Evolutionary conservation across 257 asterid genomes (phyloP).

Genomic region (Rubia yunnanensis): DNA sequence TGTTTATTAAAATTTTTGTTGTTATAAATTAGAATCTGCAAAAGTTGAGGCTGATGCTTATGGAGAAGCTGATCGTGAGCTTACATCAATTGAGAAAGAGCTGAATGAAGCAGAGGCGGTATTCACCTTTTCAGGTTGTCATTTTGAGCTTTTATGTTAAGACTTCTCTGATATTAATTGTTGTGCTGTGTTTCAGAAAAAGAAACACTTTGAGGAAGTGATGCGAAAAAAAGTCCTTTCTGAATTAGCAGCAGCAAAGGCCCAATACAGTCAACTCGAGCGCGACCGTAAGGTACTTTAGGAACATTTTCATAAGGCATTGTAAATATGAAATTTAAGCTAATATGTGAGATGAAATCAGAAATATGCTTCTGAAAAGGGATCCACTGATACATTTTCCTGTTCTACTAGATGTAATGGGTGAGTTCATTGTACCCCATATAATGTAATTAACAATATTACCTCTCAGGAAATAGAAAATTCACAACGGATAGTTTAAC

Average conservation of each 20-base stretch:
- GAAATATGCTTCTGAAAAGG: background rate
- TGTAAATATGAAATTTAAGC: background rate
- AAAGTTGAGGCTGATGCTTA: slow-evolving; percentile 56
- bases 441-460: no score
- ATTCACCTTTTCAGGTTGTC: slow-evolving; percentile 6
- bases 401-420: background rate
- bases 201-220: slow-evolving; percentile 44
- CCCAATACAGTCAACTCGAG: slow-evolving; percentile 49
- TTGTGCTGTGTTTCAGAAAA: slow-evolving; percentile 38
- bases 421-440: background rate
- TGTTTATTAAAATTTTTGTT: slow-evolving; percentile 12
- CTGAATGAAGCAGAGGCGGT: slow-evolving; percentile 48
- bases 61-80: slow-evolving; percentile 57
- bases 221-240: slow-evolving; percentile 51
- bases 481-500: background rate
- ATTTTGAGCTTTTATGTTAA: background rate
- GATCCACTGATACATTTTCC: background rate
- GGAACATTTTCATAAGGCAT: background rate
- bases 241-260: slow-evolving; percentile 43
- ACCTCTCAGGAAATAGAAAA: background rate
- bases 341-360: no score
- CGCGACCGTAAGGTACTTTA: slow-evolving; percentile 43
- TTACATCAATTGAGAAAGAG: slow-evolving; percentile 44
- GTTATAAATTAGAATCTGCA: slow-evolving; percentile 48
- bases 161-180: background rate